Base-by-base conservation (phyloP, 495 filamentous ascomycete species). In the Neurospora africana region DNA sequence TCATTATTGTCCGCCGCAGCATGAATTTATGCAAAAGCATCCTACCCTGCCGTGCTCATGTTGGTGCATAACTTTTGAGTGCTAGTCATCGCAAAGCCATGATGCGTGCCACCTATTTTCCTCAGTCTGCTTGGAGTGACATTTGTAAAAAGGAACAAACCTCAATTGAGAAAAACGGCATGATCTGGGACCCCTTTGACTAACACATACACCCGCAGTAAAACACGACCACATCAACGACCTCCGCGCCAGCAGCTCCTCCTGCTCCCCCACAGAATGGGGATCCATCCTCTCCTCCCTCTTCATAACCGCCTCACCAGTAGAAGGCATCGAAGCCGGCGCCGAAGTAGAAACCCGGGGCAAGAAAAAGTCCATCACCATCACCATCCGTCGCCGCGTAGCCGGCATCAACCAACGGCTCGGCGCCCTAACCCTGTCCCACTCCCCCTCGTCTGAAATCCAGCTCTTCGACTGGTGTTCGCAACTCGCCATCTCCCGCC, bases 401-500 rank as follows among this genome's bases (percentile, higher is more conserved):
- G 81, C 83, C 44, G 84, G 83, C 21, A 85, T 86, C 43, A 85
- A 81, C 88, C 91, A 92, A 90, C 86, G 86, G 38, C 87, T 95
- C 5, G 93, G 93, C 38, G 79, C 89, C 7, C 77, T 96, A 17
- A 82, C 81, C 10, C 81, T 97, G 0, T 77, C 82, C 37, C 83
- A 89, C 78, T 83, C 90, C 71, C 86, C 91, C 35, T 87, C 89
- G 68, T 85, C 90, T 71, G 88, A 86, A 23, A 85, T 95, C 53
- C 85, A 90, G 40, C 85, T 91, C 4, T 92, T 91, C 72, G 89
- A 92, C 68, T 96, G 93, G 93, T 86, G 88, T 43, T 85, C 85
- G 47, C 81, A 82, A 3, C 81, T 79, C 11, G 73, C 79, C 15
- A 74, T 78, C 37, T 73, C 76, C 5, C 76, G 79, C 15, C 74